Percentiles rank a stretch among this genome's conserved stretches.
phyloP scores from a whole-genome alignment of 2,329 filamentous ascomycete genomes.

The Phoma sp. region DNA sequence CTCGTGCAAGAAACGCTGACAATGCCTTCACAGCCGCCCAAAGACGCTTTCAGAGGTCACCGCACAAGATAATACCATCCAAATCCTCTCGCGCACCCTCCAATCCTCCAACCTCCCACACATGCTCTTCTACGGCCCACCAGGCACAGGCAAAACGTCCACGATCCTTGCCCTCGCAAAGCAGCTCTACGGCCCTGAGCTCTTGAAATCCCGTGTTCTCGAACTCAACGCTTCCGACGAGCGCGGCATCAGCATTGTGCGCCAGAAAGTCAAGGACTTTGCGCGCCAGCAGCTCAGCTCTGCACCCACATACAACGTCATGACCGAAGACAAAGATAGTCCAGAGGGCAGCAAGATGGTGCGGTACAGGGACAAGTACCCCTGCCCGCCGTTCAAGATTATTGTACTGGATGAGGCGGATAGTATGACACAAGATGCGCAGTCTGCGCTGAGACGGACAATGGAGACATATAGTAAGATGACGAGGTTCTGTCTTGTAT shows the following conservation, averaged over 20 bases:
- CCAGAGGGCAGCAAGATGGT: slow-evolving; percentile 40
- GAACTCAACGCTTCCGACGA: slow-evolving; percentile 99
- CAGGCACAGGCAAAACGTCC: slow-evolving; percentile 96
- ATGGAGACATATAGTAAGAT: slow-evolving; percentile 99
- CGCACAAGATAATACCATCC: slow-evolving; percentile 96
- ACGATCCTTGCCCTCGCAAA: slow-evolving; percentile 97
- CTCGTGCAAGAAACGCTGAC: slow-evolving; percentile 18
- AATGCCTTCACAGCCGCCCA: slow-evolving; percentile 71
- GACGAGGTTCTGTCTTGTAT: slow-evolving; percentile 95
- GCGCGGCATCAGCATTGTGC: slow-evolving; percentile 94
- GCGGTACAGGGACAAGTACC: slow-evolving; percentile 72
- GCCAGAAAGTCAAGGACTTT: slow-evolving; percentile 98
- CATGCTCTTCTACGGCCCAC: slow-evolving; percentile 99
- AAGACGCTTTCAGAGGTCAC: slow-evolving; percentile 94
- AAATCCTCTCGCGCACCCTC: slow-evolving; percentile 87
- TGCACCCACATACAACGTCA: slow-evolving; percentile 70
- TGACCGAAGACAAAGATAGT: slow-evolving; percentile 52
- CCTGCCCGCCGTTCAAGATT: slow-evolving; percentile 98
- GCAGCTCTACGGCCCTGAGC: slow-evolving; percentile 94
- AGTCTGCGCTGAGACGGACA: slow-evolving; percentile 87
- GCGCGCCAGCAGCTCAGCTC: slow-evolving; percentile 93
- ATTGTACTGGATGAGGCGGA: slow-evolving; percentile 98
- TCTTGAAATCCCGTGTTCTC: slow-evolving; percentile 92
- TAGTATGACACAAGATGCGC: slow-evolving; percentile 98
- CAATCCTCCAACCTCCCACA: slow-evolving; percentile 98